Base-by-base conservation (phyloP, 441 rosid genomes). In the Biscutella laevigata region DNA sequence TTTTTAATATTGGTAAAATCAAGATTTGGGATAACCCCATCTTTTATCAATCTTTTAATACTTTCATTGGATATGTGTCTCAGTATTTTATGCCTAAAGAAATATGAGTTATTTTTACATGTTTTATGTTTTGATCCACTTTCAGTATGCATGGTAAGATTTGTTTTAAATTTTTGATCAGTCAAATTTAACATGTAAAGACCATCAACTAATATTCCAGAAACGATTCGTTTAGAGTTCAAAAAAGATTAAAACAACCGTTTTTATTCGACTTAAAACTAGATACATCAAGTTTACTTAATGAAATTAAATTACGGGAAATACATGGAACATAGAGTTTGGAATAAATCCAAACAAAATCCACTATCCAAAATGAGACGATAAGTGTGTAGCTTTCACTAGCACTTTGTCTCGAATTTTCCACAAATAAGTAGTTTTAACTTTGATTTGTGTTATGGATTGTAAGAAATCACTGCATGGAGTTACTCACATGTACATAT, bases 281-380 rank as follows among this genome's bases (percentile, higher is more conserved):
- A 51, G 5, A 20, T 3, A 50, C 6, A 51, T 51, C 43, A 22
- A 51, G 43, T 51, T 51, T 35, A 8, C 16, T 52, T 51, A 51
- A 3, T 15, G 17, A 52, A 26, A 52, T 45, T 16, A 36, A 52
- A 26, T 25, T 52, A 25, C 16, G 11, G 35, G 7, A 52, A 36
- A 52, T 10, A 52, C 9, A 36, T 9, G 57, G 25, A 10, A 37
- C 34, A 36, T 52, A 52, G 1, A 15, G 45, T 52, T 2, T 36
- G 24, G 6, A 36, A 10, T 25, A 37, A 52, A 25, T 25, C 4
- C 7, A 25, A 10, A 53, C 34, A 16, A 37, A 34, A 37, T 53
- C 11, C 35, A 35, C 3, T 35, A 14, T 35, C 33, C 1, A 52
- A 1, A 52, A 22, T 16, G 42, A 17, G 3, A 17, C 20, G 20